These are phyloP conservation scores for Clarkia xantiana DNA, from an alignment of 345 rosid species.

Conservation along the genomic window DNA sequence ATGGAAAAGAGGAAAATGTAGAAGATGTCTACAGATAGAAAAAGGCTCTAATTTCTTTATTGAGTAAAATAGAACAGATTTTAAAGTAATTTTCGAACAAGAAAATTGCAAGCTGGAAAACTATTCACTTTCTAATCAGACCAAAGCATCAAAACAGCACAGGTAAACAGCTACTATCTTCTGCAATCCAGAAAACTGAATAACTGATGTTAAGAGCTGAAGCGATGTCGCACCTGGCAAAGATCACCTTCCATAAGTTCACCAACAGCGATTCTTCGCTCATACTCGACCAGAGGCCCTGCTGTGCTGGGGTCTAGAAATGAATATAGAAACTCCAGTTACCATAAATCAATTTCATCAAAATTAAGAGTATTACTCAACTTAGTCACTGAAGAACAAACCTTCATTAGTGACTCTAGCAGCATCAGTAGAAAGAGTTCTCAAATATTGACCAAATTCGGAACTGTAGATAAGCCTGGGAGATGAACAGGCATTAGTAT, in stretches of 20 bases:
- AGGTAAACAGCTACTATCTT: too few species aligned
- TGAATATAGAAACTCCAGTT: background rate
- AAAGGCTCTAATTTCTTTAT: too few species aligned
- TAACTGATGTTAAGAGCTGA: background rate
- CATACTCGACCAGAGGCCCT: conserved; percentile 88
- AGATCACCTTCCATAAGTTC: conserved; percentile 81
- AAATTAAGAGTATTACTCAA: background rate
- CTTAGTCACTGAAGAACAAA: conserved; percentile 4
- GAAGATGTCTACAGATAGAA: too few species aligned
- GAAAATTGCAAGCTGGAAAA: too few species aligned
- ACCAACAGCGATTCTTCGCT: conserved; percentile 55
- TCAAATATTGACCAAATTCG: conserved; percentile 16
- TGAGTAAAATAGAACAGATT: too few species aligned
- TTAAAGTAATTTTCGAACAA: too few species aligned
- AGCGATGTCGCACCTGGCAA: conserved; percentile 43
- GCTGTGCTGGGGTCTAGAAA: conserved; percentile 33
- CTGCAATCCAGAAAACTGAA: too few species aligned
- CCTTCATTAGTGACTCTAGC: conserved; percentile 25
- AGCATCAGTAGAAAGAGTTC: conserved; percentile 32
- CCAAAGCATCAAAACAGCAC: too few species aligned
- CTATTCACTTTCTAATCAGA: too few species aligned
- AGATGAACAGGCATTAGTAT: conserved; percentile 10
- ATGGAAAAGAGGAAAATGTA: too few species aligned
- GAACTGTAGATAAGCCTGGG: conserved; percentile 7
- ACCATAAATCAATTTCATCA: background rate